phyloP scores from a whole-genome alignment of 2,329 filamentous ascomycete genomes.

The Sarocladium brachiariae region DNA sequence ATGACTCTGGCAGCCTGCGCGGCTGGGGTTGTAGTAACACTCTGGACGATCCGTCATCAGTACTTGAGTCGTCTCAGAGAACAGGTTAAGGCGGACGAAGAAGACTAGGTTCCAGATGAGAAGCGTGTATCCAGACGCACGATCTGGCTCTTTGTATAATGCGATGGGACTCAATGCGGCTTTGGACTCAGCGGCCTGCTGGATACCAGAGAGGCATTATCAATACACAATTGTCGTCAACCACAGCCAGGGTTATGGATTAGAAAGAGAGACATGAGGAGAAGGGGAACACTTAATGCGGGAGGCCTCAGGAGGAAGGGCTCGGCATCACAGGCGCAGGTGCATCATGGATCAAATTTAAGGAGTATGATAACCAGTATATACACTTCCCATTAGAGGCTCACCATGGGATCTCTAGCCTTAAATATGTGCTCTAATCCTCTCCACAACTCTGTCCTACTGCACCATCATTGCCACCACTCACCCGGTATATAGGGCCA shows the following conservation, averaged over 20 bases:
- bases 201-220: too few relatives aligned
- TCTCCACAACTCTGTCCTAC: not conserved
- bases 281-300: too few relatives aligned
- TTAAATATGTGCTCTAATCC: not conserved
- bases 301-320: too few relatives aligned
- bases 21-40: slow-evolving; percentile 59
- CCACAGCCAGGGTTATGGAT: not conserved
- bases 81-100: slow-evolving; percentile 30
- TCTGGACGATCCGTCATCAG: slow-evolving; percentile 64
- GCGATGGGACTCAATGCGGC: too few relatives aligned
- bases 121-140: too few relatives aligned
- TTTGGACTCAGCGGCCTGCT: too few relatives aligned
- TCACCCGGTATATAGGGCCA: not conserved
- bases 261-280: not conserved
- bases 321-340: not conserved
- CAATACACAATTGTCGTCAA: too few relatives aligned
- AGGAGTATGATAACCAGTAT: slow-evolving; percentile 3
- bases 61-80: slow-evolving; percentile 31
- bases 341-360: too few relatives aligned
- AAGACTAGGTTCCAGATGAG: slow-evolving; percentile 20
- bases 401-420: not conserved
- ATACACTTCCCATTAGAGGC: not conserved
- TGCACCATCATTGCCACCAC: not conserved
- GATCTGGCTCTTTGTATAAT: too few relatives aligned
- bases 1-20: slow-evolving; percentile 69